Evolutionary conservation across 2,329 filamentous ascomycete genomes (phyloP).

Genomic region (Microdochium trichocladiopsis): DNA sequence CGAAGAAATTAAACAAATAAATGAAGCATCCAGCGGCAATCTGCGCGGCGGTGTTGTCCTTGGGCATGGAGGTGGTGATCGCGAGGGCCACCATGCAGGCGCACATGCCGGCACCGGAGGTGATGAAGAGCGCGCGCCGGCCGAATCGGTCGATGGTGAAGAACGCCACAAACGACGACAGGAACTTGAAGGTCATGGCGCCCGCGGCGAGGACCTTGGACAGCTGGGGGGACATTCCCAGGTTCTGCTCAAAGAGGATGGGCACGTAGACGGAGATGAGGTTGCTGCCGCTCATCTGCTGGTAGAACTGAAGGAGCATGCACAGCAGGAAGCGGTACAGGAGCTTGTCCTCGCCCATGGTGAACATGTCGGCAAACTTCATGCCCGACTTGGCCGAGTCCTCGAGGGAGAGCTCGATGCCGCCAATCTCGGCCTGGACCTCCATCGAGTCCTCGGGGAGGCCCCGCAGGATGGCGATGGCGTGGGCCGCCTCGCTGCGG

Average conservation of each 20-base stretch:
- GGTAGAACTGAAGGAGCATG: constrained; percentile 40
- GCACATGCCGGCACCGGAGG: constrained; percentile 44
- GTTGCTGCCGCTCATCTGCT: constrained; percentile 42
- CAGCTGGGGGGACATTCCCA: constrained; percentile 26
- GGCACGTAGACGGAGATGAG: constrained; percentile 38
- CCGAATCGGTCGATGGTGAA: constrained; percentile 44
- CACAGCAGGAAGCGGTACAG: constrained; percentile 42
- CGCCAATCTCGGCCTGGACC: constrained; percentile 31
- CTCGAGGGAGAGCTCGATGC: constrained; percentile 41
- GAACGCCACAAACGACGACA: constrained; percentile 39
- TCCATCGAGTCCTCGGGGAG: constrained; percentile 12
- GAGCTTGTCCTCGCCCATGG: constrained; percentile 41
- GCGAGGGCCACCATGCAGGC: constrained; percentile 47
- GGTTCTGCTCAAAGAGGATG: constrained; percentile 31
- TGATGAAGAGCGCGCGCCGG: constrained; percentile 41
- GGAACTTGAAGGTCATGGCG: constrained; percentile 49
- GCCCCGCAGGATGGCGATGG: constrained; percentile 18
- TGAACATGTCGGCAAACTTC: constrained; percentile 34
- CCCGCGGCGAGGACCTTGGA: constrained; percentile 36
- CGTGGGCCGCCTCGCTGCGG: constrained; percentile 19
- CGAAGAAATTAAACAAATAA: constrained; percentile 54
- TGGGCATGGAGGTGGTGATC: constrained; percentile 40
- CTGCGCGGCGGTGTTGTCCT: constrained; percentile 34
- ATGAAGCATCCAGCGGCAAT: constrained; percentile 48
- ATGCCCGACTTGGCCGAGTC: constrained; percentile 26